Conservation (phyloP, 2,329 filamentous ascomycete species). For the Cladophialophora yegresii region DNA sequence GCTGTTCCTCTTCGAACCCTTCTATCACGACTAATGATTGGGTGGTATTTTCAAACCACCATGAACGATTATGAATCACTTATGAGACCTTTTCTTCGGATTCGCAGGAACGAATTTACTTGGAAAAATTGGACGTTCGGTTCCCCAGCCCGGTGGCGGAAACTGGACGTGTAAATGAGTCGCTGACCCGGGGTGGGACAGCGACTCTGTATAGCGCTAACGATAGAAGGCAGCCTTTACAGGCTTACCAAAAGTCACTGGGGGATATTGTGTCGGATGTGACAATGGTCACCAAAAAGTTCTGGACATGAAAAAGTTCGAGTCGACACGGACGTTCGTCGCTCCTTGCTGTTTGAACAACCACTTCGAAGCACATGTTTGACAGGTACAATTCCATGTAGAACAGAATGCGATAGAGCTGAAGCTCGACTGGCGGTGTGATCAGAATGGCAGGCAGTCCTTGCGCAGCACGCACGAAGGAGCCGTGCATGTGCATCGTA, state of each 20-base stretch:
- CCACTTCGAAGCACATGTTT: not conserved
- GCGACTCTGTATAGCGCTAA: not conserved
- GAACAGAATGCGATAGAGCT: not conserved
- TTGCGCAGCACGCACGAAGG: not conserved
- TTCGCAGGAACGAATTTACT: constrained; percentile 13
- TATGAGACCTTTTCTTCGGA: constrained; percentile 16
- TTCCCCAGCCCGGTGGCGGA: not conserved
- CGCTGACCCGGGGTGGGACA: not conserved
- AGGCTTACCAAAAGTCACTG: not conserved
- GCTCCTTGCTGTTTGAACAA: not conserved
- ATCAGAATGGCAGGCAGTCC: not conserved
- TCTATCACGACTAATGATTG: constrained; percentile 31
- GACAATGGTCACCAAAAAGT: not conserved
- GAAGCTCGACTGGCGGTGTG: not conserved
- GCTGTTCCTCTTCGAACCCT: constrained; percentile 1
- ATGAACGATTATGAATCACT: constrained; percentile 28
- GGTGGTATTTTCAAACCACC: constrained; percentile 17
- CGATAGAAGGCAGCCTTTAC: not conserved
- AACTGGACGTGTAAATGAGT: not conserved
- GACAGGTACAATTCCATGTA: not conserved
- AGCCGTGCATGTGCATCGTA: not conserved
- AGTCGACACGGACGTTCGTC: not conserved
- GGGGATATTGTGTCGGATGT: not conserved
- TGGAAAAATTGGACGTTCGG: not conserved
- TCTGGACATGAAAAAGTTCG: not conserved